A percentile compares a stretch with the other conserved stretches of the same genome.
Evolutionary conservation across 352 stramenopile genomes (phyloP).

Genomic region (Pythium angustatum): DNA sequence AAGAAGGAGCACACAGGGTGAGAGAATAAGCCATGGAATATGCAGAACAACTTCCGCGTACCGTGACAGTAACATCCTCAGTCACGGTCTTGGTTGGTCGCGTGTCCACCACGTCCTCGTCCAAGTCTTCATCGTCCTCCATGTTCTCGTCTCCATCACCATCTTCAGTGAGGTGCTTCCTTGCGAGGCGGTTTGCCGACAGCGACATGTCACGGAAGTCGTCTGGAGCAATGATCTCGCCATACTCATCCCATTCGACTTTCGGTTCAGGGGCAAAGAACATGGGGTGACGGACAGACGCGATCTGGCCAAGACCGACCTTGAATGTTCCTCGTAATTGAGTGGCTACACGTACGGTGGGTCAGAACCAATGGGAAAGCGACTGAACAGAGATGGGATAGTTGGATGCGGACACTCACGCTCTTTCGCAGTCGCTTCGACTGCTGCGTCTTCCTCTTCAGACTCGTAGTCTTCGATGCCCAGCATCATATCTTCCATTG

Average conservation of each 20-base stretch:
- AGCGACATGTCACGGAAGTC: conserved; percentile 82
- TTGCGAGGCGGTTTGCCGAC: conserved; percentile 56
- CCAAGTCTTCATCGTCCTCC: conserved; percentile 57
- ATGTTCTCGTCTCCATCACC: conserved; percentile 69
- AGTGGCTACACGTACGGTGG: conserved; percentile 35
- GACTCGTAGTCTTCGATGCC: conserved; percentile 89
- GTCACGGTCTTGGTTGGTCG: conserved; percentile 84
- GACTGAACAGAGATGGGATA: no score
- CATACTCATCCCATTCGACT: conserved; percentile 90
- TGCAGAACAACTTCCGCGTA: conserved; percentile 23
- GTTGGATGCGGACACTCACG: conserved; percentile 34
- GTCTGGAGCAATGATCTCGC: conserved; percentile 85
- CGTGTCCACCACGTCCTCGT: conserved; percentile 47
- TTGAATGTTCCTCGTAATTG: conserved; percentile 87
- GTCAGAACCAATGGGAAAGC: no score
- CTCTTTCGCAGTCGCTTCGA: conserved; percentile 46
- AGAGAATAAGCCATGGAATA: no score
- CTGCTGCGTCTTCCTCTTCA: conserved; percentile 62
- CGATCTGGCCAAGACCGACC: conserved; percentile 82
- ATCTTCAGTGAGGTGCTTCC: conserved; percentile 64
- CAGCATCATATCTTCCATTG: conserved; percentile 93
- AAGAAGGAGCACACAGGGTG: not conserved
- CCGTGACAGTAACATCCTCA: conserved; percentile 61
- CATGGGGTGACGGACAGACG: conserved; percentile 84
- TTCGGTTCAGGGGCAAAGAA: conserved; percentile 87